Evolutionary conservation across 192 early-diverging fungal genomes (phyloP), one percentile per base, ranked within the genome.

Genomic region (Coemansia sp.): DNA sequence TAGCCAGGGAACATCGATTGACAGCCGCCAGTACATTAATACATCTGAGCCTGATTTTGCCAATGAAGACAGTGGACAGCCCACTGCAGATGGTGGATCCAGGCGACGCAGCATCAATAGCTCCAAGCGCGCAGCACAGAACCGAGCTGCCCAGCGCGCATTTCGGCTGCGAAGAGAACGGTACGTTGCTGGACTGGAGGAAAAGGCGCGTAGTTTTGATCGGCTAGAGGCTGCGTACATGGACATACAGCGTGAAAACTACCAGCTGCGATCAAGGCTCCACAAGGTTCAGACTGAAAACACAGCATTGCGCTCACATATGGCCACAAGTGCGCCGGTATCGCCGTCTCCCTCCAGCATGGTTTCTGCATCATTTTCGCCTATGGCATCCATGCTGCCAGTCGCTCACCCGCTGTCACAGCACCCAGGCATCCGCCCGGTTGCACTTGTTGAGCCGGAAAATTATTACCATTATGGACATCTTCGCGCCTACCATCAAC

Each of bases 51-150:
- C 55, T 14, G 72, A 69, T 19, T 61, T 50, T 38, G 59, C 21
- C n/a, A 68, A 63, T 23, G 78, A 80, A 11, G 72, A 71, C 39
- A 47, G 62, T 31, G 16, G 23, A 1, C 77, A 68, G 48, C 50
- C 65, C 4, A 9, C 41, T 3, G 69, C 53, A 17, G 77, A 74
- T 10, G 52, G 64, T 14, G 57, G 51, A 41, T 43, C 69, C 12
- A 65, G 65, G 49, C 68, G 72, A 21, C 72, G 78, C 49, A 72
- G 65, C 43, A 75, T 80, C 57, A 80, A 80, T 52, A 80, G 78
- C 64, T 80, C 78, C 26, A 80, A 80, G 48, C 72, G 78, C 17
- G 78, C 78, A 9, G 78, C 78, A 3, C 78, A 80, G 69, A 80
- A 80, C 57, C 65, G 78, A 19, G 78, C 78, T 2, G 78, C 78